These are phyloP conservation scores for Musa schizocarpa DNA, from an alignment of 176 grass and related monocot genomes.

Conservation along the genomic window DNA sequence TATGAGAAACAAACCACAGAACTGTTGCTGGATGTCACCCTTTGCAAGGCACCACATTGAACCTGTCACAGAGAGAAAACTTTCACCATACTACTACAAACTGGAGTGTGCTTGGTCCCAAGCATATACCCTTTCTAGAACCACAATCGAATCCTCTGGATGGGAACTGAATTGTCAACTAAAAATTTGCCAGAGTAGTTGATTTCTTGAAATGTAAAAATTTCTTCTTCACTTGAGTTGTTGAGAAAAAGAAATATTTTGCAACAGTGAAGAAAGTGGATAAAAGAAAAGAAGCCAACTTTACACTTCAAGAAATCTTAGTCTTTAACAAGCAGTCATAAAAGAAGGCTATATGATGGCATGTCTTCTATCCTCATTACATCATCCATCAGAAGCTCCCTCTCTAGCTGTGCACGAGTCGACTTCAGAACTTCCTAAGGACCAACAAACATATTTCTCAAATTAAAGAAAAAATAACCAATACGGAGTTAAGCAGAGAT, in stretches of 20 bases:
- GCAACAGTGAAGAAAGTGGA: not conserved
- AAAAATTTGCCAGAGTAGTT: not conserved
- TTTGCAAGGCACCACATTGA: too few relatives aligned
- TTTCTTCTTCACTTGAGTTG: not conserved
- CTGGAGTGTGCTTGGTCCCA: too few relatives aligned
- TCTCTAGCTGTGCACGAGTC: conserved; percentile 66
- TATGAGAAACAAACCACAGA: too few relatives aligned
- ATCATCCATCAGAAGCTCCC: conserved; percentile 76
- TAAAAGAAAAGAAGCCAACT: not conserved
- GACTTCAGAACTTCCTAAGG: conserved; percentile 71
- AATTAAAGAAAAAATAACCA: not conserved
- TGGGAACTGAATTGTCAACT: too few relatives aligned
- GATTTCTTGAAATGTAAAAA: not conserved
- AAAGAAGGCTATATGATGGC: conserved; percentile 84
- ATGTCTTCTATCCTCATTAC: conserved; percentile 97
- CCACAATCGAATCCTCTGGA: too few relatives aligned
- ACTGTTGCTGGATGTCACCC: too few relatives aligned
- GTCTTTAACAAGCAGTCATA: conserved; percentile 29
- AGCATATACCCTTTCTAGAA: too few relatives aligned
- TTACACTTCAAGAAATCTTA: conserved; percentile 1
- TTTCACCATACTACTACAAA: too few relatives aligned
- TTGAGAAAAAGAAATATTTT: not conserved
- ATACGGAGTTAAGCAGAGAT: not conserved
- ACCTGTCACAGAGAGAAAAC: too few relatives aligned
- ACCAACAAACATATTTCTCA: not conserved